Percentiles rank a stretch among this genome's conserved stretches.
phyloP scores from a whole-genome alignment of 352 stramenopile species.

The Aphanomyces astaci region DNA sequence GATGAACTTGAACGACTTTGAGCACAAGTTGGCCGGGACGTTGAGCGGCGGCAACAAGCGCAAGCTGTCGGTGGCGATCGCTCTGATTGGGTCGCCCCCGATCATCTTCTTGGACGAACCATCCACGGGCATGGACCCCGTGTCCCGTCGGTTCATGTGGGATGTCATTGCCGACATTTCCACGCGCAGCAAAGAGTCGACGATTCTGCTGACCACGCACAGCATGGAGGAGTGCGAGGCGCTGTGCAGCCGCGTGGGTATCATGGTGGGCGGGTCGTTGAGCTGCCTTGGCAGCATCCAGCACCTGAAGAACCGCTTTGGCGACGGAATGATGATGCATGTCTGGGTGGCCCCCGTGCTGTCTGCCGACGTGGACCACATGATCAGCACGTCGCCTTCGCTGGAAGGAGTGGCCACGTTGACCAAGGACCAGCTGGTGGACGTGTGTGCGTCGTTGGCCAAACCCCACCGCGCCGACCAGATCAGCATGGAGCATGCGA shows the following conservation, averaged over 20 bases:
- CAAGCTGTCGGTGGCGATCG: conserved; percentile 91
- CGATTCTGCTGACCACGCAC: conserved; percentile 90
- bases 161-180: conserved; percentile 79
- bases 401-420: not conserved
- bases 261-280: conserved; percentile 94
- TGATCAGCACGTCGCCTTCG: not conserved
- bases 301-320: conserved; percentile 85
- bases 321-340: conserved; percentile 76
- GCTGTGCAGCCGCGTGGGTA: conserved; percentile 89
- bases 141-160: conserved; percentile 92
- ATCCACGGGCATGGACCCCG: conserved; percentile 91
- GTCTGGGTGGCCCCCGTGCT: conserved; percentile 31
- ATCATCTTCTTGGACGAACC: conserved; percentile 90
- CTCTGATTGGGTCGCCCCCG: conserved; percentile 87
- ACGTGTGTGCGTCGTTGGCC: conserved; percentile 28
- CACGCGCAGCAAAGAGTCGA: conserved; percentile 52
- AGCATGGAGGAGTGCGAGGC: conserved; percentile 95
- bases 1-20: no score
- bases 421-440: conserved; percentile 6
- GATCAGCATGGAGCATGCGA: conserved; percentile 32
- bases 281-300: conserved; percentile 90
- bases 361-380: conserved; percentile 24
- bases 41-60: conserved; percentile 92
- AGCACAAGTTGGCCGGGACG: conserved; percentile 66
- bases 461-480: conserved; percentile 25